phyloP scores from a whole-genome alignment of 2,329 filamentous ascomycete genomes.

The Keithomyces neogunnii region DNA sequence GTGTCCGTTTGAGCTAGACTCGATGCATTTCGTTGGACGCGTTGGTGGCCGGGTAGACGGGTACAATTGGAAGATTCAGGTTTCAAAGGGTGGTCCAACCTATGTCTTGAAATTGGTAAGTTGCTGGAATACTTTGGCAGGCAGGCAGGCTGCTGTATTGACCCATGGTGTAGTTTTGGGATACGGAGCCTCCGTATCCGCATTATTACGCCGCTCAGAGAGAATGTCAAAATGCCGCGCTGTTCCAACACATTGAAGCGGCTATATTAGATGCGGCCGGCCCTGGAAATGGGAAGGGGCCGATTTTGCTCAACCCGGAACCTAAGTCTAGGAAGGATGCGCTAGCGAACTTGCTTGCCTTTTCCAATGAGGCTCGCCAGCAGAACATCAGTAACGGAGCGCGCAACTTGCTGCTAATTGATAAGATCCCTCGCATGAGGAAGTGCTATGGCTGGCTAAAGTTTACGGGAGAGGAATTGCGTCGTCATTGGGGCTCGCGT shows the following conservation, averaged over 20 bases:
- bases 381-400: too few relatives aligned
- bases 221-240: conserved; percentile 3
- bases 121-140: not conserved
- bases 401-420: not conserved
- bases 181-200: not conserved
- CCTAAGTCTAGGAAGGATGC: not conserved
- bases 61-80: conserved; percentile 1
- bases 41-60: conserved; percentile 1
- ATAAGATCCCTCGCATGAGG: not conserved
- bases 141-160: not conserved
- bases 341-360: not conserved
- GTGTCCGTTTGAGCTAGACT: not conserved
- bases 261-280: not conserved
- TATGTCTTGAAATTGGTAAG: conserved; percentile 2
- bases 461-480: not conserved
- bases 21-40: not conserved
- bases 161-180: not conserved
- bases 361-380: conserved; percentile 4
- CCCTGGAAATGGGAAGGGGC: not conserved
- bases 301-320: not conserved
- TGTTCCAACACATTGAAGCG: not conserved
- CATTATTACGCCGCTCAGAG: not conserved
- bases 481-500: not conserved
- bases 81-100: not conserved
- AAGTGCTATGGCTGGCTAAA: conserved; percentile 1